These are phyloP conservation scores for Didymella segeticola DNA, from an alignment of 2,329 filamentous ascomycete species.

Conservation along the genomic window DNA sequence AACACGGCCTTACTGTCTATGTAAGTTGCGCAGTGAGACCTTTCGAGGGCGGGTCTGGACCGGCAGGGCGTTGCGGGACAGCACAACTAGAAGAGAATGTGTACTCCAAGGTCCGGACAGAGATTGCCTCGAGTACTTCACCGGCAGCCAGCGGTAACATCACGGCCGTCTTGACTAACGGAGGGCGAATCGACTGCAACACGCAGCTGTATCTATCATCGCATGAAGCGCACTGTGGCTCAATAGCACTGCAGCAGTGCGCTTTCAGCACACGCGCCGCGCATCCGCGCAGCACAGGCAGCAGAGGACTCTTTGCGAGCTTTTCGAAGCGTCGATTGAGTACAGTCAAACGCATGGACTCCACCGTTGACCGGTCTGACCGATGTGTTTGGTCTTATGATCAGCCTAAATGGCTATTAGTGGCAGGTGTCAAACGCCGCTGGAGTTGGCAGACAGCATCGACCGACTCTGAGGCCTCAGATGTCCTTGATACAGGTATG, in stretches of 20 bases:
- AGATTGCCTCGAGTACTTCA: not conserved
- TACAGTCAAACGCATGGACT: slow-evolving; percentile 20
- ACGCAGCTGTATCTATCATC: not conserved
- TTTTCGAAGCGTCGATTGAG: slow-evolving; percentile 11
- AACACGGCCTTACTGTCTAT: slow-evolving; percentile 9
- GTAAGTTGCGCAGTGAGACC: slow-evolving; percentile 8
- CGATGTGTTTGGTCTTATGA: slow-evolving; percentile 10
- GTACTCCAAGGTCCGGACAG: slow-evolving; percentile 1
- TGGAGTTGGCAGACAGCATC: slow-evolving; percentile 16
- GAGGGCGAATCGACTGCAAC: not conserved
- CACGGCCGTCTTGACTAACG: not conserved
- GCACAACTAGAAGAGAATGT: slow-evolving; percentile 13
- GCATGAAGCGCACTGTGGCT: slow-evolving; percentile 7
- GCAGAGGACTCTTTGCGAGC: slow-evolving; percentile 1
- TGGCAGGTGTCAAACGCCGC: slow-evolving; percentile 18
- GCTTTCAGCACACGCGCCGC: slow-evolving; percentile 15
- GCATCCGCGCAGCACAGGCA: slow-evolving; percentile 9
- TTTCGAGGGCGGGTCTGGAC: slow-evolving; percentile 8
- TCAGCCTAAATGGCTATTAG: slow-evolving; percentile 20
- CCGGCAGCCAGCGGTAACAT: not conserved
- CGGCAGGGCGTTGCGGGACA: slow-evolving; percentile 26
- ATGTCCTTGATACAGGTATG: slow-evolving; percentile 9
- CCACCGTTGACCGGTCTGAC: slow-evolving; percentile 12
- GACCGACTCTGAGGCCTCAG: slow-evolving; percentile 16
- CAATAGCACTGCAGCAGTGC: slow-evolving; percentile 11